Evolutionary conservation across 768 basidiomycete genomes (phyloP).

Genomic region (Cystobasidiopsis lactophilus): DNA sequence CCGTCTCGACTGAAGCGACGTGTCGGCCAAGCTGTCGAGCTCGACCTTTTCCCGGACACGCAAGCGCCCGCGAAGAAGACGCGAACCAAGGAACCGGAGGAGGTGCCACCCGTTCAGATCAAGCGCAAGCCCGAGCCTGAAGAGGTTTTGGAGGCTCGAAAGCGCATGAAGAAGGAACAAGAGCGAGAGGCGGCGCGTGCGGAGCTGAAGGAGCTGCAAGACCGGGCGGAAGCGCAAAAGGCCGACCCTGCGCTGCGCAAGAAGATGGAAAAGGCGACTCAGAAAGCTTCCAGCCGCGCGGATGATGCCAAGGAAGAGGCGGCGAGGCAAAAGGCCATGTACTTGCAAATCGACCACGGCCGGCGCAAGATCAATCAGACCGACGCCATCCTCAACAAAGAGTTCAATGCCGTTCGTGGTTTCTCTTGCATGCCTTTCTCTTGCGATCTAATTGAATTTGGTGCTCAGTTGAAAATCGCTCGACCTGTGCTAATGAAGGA

Average conservation of each 20-base stretch:
- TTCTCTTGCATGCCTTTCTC: slow-evolving; percentile 1
- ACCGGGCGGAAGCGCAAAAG: not conserved
- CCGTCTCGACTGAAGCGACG: not conserved
- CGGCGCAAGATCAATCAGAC: not conserved
- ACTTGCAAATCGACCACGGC: slow-evolving; percentile 5
- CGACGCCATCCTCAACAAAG: slow-evolving; percentile 4
- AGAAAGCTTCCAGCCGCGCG: not conserved
- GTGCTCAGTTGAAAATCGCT: slow-evolving; percentile 4
- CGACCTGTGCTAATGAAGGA: not conserved
- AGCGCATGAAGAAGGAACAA: not conserved
- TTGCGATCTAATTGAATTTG: not conserved
- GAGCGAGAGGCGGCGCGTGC: too few relatives aligned
- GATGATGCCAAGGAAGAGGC: not conserved
- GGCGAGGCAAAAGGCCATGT: not conserved
- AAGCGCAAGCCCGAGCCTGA: not conserved
- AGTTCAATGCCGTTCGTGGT: slow-evolving; percentile 6
- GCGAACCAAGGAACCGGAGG: not conserved
- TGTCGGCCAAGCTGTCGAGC: not conserved
- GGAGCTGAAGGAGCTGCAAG: not conserved
- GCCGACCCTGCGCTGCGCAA: not conserved
- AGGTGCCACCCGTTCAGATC: not conserved
- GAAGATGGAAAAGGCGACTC: not conserved
- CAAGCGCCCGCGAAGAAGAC: not conserved
- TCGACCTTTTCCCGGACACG: not conserved
- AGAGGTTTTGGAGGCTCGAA: not conserved